Evolutionary conservation across 345 rosid species (phyloP), one percentile per base, ranked within the genome.

Genomic region (Brassica juncea): DNA sequence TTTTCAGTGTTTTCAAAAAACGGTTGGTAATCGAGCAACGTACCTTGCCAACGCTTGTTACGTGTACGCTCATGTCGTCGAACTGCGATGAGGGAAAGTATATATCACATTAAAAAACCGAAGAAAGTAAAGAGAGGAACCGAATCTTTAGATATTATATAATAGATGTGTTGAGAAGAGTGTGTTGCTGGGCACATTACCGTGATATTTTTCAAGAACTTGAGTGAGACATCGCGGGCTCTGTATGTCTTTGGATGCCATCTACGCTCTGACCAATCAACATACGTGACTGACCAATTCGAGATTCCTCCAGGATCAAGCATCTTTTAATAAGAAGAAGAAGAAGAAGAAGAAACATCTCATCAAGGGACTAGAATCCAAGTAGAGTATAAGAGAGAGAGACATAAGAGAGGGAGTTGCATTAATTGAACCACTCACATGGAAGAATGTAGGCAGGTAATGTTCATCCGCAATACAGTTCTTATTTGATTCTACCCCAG

Each of bases 401-500:
- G 25, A 23, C 25, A 23, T 23, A 6, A 73, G 2, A 30, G 44
- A 47, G 73, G 52, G 61, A 66, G 55, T 8, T 31, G 65, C 71
- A 39, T 8, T 31, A 8, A 58, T 25, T 67, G 73, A 68, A 73
- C 73, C 73, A 57, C 97, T 90, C 73, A 96, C 99, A 72, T 81
- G 67, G 85, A 93, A 93, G 81, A 89, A 93, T 68, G 99, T 96
- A 15, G 99, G 99, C 62, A 96, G 73, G 79, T 96, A 96, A 84
- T 96, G 99, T 72, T 96, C 99, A 86, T 96, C 99, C 1, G 99
- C 97, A 2, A 96, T 96, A 85, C 99, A 96, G 77, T 93, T 93
- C 72, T 80, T 91, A 82, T 82, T 88, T 57, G 97, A 97, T 25
- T 96, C 99, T 52, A 93, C 81, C 64, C 99, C 99, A 11, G 88